phyloP scores from a whole-genome alignment of 352 stramenopile genomes.

The Pythium sukuiense region DNA sequence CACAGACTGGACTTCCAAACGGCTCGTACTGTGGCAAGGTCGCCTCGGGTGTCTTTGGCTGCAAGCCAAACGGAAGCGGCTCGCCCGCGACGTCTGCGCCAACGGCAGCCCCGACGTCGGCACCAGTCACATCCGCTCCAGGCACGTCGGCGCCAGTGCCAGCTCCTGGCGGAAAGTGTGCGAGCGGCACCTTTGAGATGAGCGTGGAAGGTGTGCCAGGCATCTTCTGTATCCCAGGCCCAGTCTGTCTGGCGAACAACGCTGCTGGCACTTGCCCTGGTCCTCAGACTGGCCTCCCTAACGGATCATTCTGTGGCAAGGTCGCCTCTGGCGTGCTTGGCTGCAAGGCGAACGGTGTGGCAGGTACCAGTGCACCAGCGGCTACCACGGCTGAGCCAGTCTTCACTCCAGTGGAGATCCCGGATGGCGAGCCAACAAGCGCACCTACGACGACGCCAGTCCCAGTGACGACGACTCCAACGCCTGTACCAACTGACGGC shows the following conservation, averaged over 20 bases:
- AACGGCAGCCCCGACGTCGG: not conserved
- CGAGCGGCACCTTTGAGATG: not conserved
- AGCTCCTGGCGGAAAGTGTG: not conserved
- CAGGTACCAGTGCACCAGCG: too few relatives aligned
- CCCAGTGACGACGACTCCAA: too few relatives aligned
- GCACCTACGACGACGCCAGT: too few relatives aligned
- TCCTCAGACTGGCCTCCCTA: not conserved
- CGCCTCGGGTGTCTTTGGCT: conserved; percentile 9
- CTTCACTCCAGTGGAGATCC: too few relatives aligned
- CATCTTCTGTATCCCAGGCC: not conserved
- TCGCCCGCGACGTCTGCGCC: not conserved
- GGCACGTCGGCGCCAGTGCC: too few relatives aligned
- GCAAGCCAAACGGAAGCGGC: conserved; percentile 1
- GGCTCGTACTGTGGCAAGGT: conserved; percentile 13
- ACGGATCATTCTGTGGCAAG: too few relatives aligned
- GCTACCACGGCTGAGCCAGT: too few relatives aligned
- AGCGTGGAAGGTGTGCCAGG: not conserved
- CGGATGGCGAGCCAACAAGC: too few relatives aligned
- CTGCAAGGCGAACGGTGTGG: too few relatives aligned
- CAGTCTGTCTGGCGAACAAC: not conserved
- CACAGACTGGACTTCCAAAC: conserved; percentile 2
- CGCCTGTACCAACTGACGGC: too few relatives aligned
- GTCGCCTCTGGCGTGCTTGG: too few relatives aligned
- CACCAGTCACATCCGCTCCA: not conserved
- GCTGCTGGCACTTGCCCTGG: not conserved